Percentiles rank a stretch among this genome's conserved stretches.
Conservation (phyloP, 306 rosid genomes). For the Pyrus communis region DNA sequence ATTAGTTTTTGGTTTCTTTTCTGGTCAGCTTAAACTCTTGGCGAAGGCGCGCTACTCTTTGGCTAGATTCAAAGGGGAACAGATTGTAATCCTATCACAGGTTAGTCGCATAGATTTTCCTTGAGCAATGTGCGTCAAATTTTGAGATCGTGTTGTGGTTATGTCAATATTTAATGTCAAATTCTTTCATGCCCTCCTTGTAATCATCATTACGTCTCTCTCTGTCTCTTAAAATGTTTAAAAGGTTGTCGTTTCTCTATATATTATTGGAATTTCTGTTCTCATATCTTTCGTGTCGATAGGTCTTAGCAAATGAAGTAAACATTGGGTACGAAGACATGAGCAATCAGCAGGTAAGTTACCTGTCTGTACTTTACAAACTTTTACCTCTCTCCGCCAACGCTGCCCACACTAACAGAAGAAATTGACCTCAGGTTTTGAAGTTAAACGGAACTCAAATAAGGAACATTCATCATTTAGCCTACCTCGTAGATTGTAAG, state of each 20-base stretch:
- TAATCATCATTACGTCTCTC: background rate
- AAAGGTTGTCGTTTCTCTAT: background rate
- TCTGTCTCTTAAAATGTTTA: background rate
- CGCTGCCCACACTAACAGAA: background rate
- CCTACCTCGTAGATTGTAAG: constrained; percentile 88
- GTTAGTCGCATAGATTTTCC: constrained; percentile 36
- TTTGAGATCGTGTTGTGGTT: background rate
- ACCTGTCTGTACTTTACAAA: background rate
- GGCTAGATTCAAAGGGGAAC: constrained; percentile 86
- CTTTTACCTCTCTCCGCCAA: constrained; percentile 11
- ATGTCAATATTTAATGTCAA: background rate
- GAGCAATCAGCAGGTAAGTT: constrained; percentile 89
- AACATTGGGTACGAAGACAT: constrained; percentile 94
- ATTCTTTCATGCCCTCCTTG: background rate
- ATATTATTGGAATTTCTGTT: background rate
- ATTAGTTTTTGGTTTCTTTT: background rate
- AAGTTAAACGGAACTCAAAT: constrained; percentile 72
- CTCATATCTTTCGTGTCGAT: constrained; percentile 2
- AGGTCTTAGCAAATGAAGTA: constrained; percentile 88
- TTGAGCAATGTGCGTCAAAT: constrained; percentile 7
- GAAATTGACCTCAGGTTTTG: constrained; percentile 51
- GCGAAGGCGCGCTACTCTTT: constrained; percentile 85
- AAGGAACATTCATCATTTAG: constrained; percentile 79
- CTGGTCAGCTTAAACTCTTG: constrained; percentile 66
- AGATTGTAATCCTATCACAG: constrained; percentile 89